A percentile compares a stretch with the other conserved stretches of the same genome.
Conservation (phyloP, 768 basidiomycete species). For the Chlorophyllum brunneum region DNA sequence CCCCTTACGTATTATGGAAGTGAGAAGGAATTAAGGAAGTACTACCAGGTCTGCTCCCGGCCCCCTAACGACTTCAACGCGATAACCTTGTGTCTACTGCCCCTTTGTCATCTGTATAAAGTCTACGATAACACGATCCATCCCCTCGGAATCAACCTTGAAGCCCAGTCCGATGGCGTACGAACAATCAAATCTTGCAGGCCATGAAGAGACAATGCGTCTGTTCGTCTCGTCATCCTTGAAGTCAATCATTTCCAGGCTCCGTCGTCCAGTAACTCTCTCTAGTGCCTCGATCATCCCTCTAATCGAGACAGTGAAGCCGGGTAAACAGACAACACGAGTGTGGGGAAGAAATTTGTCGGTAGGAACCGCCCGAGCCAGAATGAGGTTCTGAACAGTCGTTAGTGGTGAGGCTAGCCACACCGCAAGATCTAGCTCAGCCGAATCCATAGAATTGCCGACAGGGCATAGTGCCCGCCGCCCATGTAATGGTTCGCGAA, state of each 20-base stretch:
- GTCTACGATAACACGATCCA: slow-evolving; percentile 23
- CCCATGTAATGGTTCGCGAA: slow-evolving; percentile 56
- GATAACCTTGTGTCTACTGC: background rate
- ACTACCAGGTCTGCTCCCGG: no score
- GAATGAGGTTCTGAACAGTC: slow-evolving; percentile 51
- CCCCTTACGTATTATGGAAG: no score
- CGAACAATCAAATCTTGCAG: slow-evolving; percentile 39
- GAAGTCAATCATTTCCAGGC: slow-evolving; percentile 43
- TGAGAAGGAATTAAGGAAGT: no score
- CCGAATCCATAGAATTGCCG: slow-evolving; percentile 38
- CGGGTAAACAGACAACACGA: slow-evolving; percentile 55
- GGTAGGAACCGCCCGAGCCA: slow-evolving; percentile 42
- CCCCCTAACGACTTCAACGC: no score
- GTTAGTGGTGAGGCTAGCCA: slow-evolving; percentile 52
- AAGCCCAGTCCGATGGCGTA: slow-evolving; percentile 42
- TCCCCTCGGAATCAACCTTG: slow-evolving; percentile 38
- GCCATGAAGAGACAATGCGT: slow-evolving; percentile 45
- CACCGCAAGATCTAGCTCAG: slow-evolving; percentile 40
- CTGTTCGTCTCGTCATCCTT: slow-evolving; percentile 40
- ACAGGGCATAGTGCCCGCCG: slow-evolving; percentile 50
- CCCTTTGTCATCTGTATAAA: background rate
- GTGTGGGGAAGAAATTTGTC: slow-evolving; percentile 37
- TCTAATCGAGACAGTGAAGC: slow-evolving; percentile 52
- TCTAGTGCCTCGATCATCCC: slow-evolving; percentile 51
- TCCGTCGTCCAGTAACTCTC: slow-evolving; percentile 44